Evolutionary conservation across 73 alveolate genomes (phyloP).

Genomic region (Vitrella brassicaformis): DNA sequence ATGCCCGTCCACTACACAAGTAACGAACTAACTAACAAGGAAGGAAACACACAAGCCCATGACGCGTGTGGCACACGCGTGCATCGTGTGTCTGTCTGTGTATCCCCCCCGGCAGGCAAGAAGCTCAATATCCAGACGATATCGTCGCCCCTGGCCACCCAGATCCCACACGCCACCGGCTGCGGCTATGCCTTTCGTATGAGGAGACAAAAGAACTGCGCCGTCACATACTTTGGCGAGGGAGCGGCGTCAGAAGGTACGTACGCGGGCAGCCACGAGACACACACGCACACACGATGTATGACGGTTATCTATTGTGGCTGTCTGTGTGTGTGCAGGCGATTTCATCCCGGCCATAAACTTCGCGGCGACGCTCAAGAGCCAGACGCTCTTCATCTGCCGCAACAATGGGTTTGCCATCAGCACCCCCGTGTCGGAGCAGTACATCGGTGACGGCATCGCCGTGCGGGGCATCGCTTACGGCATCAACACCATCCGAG

Average conservation of each 20-base stretch:
- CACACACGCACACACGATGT: no score
- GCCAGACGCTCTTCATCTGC: constrained; percentile 65
- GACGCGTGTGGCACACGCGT: background rate
- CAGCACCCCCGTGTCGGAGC: constrained; percentile 64
- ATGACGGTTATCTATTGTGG: no score
- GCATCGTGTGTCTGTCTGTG: no score
- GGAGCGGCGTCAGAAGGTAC: constrained; percentile 76
- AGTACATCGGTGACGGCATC: constrained; percentile 72
- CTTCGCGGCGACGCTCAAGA: constrained; percentile 54
- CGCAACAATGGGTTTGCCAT: constrained; percentile 70
- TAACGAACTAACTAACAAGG: no score
- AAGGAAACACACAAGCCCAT: constrained; percentile 18
- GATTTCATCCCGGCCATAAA: constrained; percentile 58
- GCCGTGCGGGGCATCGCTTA: constrained; percentile 55
- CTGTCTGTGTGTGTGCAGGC: no score
- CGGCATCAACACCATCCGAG: constrained; percentile 57
- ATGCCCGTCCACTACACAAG: constrained; percentile 63
- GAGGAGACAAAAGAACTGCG: constrained; percentile 40
- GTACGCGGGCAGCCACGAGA: background rate
- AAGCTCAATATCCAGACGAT: constrained; percentile 51
- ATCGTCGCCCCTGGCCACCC: constrained; percentile 64
- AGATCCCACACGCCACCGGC: constrained; percentile 64
- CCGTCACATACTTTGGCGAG: constrained; percentile 67
- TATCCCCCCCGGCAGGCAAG: no score
- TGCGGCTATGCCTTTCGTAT: constrained; percentile 59